phyloP scores from a whole-genome alignment of 257 asterid genomes.

The Apocynum venetum region DNA sequence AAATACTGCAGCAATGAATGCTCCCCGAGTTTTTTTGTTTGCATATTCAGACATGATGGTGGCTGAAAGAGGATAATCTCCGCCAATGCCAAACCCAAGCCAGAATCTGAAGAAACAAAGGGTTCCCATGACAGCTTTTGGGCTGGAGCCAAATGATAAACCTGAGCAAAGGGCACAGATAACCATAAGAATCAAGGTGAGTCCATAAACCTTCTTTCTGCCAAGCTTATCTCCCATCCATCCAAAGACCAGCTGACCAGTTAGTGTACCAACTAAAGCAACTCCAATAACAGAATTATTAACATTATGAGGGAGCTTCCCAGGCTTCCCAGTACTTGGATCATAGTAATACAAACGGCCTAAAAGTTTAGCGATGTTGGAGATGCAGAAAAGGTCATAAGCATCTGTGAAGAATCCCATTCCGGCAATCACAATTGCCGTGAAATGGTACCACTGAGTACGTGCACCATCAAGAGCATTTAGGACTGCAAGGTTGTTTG shows the following conservation, averaged over 20 bases:
- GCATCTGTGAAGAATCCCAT: constrained; percentile 37
- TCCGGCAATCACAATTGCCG: constrained; percentile 29
- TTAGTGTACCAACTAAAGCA: constrained; percentile 28
- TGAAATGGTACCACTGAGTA: constrained; percentile 29
- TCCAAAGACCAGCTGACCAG: constrained; percentile 25
- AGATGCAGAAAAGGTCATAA: constrained; percentile 28
- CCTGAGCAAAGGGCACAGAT: constrained; percentile 28
- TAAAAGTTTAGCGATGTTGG: constrained; percentile 23
- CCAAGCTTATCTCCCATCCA: constrained; percentile 32
- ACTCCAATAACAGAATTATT: constrained; percentile 26
- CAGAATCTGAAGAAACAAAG: constrained; percentile 31
- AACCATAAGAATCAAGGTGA: constrained; percentile 25
- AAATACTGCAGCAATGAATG: constrained; percentile 33
- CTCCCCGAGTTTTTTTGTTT: constrained; percentile 26
- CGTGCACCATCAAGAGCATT: constrained; percentile 25
- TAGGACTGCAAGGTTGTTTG: constrained; percentile 22
- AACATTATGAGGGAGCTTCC: constrained; percentile 25
- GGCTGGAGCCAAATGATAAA: constrained; percentile 20
- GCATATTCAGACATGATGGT: constrained; percentile 35
- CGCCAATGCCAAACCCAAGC: constrained; percentile 34
- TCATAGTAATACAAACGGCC: constrained; percentile 26
- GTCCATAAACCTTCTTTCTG: constrained; percentile 26
- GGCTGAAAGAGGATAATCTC: constrained; percentile 35
- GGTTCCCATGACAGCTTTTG: constrained; percentile 19
- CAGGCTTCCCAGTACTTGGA: constrained; percentile 8